These are phyloP conservation scores for Fonsecaea pedrosoi DNA, from an alignment of 2,329 filamentous ascomycete genomes.

Conservation along the genomic window DNA sequence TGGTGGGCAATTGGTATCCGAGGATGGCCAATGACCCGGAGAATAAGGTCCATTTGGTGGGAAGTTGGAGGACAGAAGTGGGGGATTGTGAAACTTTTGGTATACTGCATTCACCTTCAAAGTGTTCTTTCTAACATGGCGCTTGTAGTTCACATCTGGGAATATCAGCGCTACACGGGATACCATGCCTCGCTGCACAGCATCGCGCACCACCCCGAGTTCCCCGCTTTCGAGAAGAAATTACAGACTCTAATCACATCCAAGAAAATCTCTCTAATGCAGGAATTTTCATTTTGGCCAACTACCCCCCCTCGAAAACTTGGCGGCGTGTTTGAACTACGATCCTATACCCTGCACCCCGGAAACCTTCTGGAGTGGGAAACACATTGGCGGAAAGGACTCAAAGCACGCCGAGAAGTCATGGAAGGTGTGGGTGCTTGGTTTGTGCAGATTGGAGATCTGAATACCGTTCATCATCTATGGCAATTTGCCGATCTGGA, in stretches of 20 bases:
- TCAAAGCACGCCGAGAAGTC: constrained; percentile 89
- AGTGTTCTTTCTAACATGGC: constrained; percentile 43
- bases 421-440: constrained; percentile 99
- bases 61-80: constrained; percentile 97
- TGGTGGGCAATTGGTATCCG: constrained; percentile 92
- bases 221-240: constrained; percentile 79
- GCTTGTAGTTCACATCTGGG: constrained; percentile 91
- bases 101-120: constrained; percentile 54
- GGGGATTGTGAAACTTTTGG: constrained; percentile 97
- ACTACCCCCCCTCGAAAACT: constrained; percentile 88
- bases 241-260: constrained; percentile 83
- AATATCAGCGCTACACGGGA: constrained; percentile 95
- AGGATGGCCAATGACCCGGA: constrained; percentile 81
- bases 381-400: constrained; percentile 92
- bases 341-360: constrained; percentile 94
- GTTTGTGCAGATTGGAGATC: constrained; percentile 97
- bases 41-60: constrained; percentile 94
- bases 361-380: constrained; percentile 98
- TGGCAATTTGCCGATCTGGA: constrained; percentile 99
- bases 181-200: constrained; percentile 90
- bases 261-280: constrained; percentile 93
- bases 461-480: constrained; percentile 96
- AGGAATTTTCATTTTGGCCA: constrained; percentile 99
- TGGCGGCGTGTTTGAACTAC: constrained; percentile 92
- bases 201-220: constrained; percentile 83